phyloP scores from a whole-genome alignment of 805 yeast species.

The Candida ortonii region DNA sequence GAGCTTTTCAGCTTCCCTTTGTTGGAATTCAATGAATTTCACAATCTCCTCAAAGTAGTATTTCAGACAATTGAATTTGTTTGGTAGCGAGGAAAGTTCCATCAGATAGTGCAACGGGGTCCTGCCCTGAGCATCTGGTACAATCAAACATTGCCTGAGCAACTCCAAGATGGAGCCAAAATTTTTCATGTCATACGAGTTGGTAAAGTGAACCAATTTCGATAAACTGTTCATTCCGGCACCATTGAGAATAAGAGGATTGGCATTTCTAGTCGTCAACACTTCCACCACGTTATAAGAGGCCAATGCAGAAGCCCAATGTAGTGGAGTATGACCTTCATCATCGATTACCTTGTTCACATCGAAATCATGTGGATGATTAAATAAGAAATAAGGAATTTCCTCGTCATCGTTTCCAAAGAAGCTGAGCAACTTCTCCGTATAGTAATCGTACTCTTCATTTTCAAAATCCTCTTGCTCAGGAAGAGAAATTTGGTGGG shows the following conservation, averaged over 20 bases:
- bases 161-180: slow-evolving; percentile 58
- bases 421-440: slow-evolving; percentile 44
- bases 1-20: slow-evolving; percentile 29
- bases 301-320: slow-evolving; percentile 86
- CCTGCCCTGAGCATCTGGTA: slow-evolving; percentile 69
- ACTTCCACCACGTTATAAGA: slow-evolving; percentile 57
- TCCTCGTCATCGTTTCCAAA: slow-evolving; percentile 47
- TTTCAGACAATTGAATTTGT: slow-evolving; percentile 47
- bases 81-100: slow-evolving; percentile 44
- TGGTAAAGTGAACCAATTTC: slow-evolving; percentile 66
- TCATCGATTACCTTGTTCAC: slow-evolving; percentile 69
- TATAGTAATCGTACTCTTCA: slow-evolving; percentile 41
- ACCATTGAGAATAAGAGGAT: slow-evolving; percentile 49
- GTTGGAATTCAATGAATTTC: slow-evolving; percentile 28
- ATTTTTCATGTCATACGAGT: slow-evolving; percentile 62
- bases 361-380: slow-evolving; percentile 62
- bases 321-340: slow-evolving; percentile 79
- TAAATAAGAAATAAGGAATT: slow-evolving; percentile 38
- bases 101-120: slow-evolving; percentile 71
- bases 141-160: slow-evolving; percentile 62
- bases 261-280: slow-evolving; percentile 56
- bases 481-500: slow-evolving; percentile 8
- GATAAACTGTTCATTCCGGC: slow-evolving; percentile 70
- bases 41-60: slow-evolving; percentile 48
- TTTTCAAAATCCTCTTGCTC: slow-evolving; percentile 9